These are phyloP conservation scores for Stephanodiscus triporus DNA, from an alignment of 108 stramenopile species.

Conservation along the genomic window DNA sequence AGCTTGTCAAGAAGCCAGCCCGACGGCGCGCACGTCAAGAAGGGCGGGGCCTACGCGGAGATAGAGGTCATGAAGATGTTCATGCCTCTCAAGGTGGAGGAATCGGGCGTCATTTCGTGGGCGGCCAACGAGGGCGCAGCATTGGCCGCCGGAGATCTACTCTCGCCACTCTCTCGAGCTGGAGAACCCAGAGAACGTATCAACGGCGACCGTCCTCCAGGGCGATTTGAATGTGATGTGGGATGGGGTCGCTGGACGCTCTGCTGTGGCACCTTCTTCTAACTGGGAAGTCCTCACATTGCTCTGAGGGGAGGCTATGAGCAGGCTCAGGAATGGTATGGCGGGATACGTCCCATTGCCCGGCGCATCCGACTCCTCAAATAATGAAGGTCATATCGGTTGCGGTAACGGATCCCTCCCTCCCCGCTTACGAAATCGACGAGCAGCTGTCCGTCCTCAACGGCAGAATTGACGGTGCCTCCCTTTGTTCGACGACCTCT, in stretches of 20 bases:
- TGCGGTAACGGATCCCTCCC: constrained; percentile 77
- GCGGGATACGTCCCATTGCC: constrained; percentile 81
- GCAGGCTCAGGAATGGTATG: constrained; percentile 78
- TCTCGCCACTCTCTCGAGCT: constrained; percentile 91
- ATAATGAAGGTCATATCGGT: constrained; percentile 67
- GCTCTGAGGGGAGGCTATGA: constrained; percentile 75
- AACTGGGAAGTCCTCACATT: constrained; percentile 78
- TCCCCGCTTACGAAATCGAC: constrained; percentile 91
- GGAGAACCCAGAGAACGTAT: constrained; percentile 94
- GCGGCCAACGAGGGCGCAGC: constrained; percentile 90
- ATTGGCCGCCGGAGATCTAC: constrained; percentile 89
- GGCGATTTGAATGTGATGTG: constrained; percentile 70
- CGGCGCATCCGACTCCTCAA: constrained; percentile 48
- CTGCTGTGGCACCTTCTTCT: constrained; percentile 8
- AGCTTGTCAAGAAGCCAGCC: constrained; percentile 95
- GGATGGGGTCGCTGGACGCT: constrained; percentile 59
- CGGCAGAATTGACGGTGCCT: constrained; percentile 85
- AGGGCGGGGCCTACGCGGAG: constrained; percentile 93
- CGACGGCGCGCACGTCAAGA: constrained; percentile 88
- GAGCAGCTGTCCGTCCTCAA: constrained; percentile 93
- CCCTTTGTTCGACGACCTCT: constrained; percentile 67
- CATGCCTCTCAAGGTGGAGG: constrained; percentile 97
- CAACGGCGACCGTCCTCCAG: constrained; percentile 67
- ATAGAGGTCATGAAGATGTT: constrained; percentile 99
- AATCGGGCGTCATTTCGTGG: constrained; percentile 91